phyloP scores from a whole-genome alignment of 148 eudicot species.

The Chenopodium suecicum region DNA sequence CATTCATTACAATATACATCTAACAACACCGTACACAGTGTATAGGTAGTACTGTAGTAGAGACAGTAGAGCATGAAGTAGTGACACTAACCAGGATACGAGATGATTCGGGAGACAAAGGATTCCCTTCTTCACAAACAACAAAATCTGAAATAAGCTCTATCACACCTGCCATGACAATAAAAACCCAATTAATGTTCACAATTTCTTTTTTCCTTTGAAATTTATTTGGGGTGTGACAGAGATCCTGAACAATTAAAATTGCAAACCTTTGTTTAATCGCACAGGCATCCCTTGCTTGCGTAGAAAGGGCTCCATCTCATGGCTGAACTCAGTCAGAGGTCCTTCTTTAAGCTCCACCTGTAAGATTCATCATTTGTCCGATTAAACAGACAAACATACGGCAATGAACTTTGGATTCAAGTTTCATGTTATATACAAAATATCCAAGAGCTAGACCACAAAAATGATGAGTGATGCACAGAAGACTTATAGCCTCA shows the following conservation, averaged over 20 bases:
- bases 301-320: slow-evolving; percentile 95
- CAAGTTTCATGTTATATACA: background rate
- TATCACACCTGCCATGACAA: slow-evolving; percentile 59
- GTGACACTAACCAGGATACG: slow-evolving; percentile 71
- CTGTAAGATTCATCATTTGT: slow-evolving; percentile 31
- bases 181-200: slow-evolving; percentile 7
- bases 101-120: slow-evolving; percentile 81
- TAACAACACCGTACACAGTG: background rate
- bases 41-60: background rate
- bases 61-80: background rate
- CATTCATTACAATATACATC: too few relatives aligned
- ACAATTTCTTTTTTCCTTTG: background rate
- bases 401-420: background rate
- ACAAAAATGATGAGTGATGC: background rate
- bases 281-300: slow-evolving; percentile 98
- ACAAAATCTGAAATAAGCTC: slow-evolving; percentile 88
- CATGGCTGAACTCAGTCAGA: slow-evolving; percentile 82
- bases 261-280: slow-evolving; percentile 66
- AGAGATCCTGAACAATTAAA: background rate
- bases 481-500: background rate
- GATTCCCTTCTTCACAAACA: slow-evolving; percentile 89
- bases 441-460: background rate
- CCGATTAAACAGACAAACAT: background rate
- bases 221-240: background rate
- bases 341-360: slow-evolving; percentile 97